Conservation (phyloP, 192 early-diverging fungal genomes). For the Backusella luteola region DNA sequence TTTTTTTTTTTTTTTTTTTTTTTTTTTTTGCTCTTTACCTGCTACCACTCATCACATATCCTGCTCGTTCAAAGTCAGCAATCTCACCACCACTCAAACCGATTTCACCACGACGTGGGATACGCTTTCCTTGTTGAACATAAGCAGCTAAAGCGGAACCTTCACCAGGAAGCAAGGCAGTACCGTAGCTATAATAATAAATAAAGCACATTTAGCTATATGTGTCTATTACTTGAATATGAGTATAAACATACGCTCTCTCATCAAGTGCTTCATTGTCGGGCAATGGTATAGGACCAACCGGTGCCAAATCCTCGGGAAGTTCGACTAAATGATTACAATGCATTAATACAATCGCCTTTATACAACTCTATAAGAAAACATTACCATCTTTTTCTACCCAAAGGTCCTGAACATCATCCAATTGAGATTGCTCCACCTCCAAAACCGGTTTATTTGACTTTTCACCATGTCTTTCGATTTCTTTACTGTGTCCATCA, state of each 20-base stretch:
- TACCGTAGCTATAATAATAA: constrained; percentile 61
- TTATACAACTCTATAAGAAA: neutral
- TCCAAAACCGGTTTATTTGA: constrained; percentile 19
- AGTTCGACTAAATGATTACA: constrained; percentile 42
- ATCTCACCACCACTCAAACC: constrained; percentile 86
- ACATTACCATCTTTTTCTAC: constrained; percentile 54
- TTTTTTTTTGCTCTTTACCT: constrained; percentile 41
- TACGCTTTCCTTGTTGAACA: constrained; percentile 90
- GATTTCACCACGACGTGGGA: constrained; percentile 97
- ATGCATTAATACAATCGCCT: neutral
- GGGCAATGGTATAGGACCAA: constrained; percentile 67
- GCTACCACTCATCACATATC: constrained; percentile 97
- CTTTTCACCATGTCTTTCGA: neutral
- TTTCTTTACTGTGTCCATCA: neutral
- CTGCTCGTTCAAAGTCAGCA: constrained; percentile 77
- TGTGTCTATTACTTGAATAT: neutral
- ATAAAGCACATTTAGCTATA: neutral
- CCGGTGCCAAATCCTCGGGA: constrained; percentile 60
- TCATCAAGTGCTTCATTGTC: constrained; percentile 63
- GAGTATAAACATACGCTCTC: constrained; percentile 43
- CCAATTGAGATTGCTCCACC: constrained; percentile 31
- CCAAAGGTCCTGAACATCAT: constrained; percentile 54
- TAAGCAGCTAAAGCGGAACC: constrained; percentile 89
- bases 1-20: too few species aligned
- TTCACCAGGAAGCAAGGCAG: constrained; percentile 83